These are phyloP conservation scores for Arbutus unedo DNA, from an alignment of 148 eudicot species.

Conservation along the genomic window DNA sequence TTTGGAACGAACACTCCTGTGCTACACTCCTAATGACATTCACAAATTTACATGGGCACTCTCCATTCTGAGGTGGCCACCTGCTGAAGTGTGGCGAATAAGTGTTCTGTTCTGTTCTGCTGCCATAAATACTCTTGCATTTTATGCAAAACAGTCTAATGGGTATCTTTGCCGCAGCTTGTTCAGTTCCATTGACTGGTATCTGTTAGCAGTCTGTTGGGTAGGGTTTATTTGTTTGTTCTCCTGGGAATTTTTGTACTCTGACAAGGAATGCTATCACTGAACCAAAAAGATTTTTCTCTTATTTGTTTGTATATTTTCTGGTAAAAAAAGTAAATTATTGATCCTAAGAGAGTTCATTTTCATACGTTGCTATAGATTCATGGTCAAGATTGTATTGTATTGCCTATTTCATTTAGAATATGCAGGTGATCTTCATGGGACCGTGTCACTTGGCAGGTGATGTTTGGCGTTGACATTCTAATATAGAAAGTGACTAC, in stretches of 20 bases:
- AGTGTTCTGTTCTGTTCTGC: no score
- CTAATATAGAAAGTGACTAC: no score
- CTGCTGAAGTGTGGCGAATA: no score
- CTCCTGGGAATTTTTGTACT: background rate
- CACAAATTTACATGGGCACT: no score
- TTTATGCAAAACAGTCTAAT: background rate
- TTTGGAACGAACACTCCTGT: no score
- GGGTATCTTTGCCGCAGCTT: background rate
- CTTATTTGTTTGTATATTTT: background rate
- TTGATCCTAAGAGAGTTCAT: background rate
- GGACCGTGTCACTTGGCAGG: background rate
- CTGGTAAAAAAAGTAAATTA: background rate
- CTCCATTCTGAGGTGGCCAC: no score
- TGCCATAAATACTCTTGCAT: background rate
- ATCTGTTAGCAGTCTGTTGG: background rate
- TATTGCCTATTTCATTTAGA: background rate
- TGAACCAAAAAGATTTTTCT: background rate
- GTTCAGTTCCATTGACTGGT: background rate
- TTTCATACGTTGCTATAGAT: background rate
- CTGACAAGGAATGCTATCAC: background rate
- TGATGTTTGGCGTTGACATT: background rate
- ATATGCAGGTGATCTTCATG: background rate
- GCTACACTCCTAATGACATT: no score
- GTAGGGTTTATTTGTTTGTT: background rate
- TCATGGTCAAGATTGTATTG: background rate